Evolutionary conservation across 2,329 filamentous ascomycete genomes (phyloP).

Genomic region (Aureobasidium sp.): DNA sequence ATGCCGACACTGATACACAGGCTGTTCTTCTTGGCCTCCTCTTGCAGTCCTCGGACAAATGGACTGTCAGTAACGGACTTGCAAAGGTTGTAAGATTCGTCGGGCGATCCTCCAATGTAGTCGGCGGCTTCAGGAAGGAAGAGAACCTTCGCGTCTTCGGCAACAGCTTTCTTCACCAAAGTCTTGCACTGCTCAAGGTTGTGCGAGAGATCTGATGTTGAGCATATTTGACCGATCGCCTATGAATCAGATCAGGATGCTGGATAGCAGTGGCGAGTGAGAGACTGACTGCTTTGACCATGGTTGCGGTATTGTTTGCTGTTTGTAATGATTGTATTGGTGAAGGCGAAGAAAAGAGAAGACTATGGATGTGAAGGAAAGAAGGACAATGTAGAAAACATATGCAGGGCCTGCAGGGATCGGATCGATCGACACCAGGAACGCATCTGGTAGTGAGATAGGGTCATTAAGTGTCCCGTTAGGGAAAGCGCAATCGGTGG

Average conservation of each 20-base stretch:
- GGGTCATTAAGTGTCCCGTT: not conserved
- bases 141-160: conserved; percentile 71
- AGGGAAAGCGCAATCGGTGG: not conserved
- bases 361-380: not conserved
- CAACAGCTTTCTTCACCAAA: conserved; percentile 64
- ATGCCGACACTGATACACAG: conserved; percentile 80
- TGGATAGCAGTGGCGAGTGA: not conserved
- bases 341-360: not conserved
- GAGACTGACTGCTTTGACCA: conserved; percentile 22
- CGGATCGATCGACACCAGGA: conserved; percentile 1
- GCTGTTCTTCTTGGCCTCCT: conserved; percentile 53
- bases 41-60: conserved; percentile 69
- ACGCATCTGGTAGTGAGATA: not conserved
- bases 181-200: conserved; percentile 73
- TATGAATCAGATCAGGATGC: conserved; percentile 29
- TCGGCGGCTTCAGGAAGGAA: conserved; percentile 91
- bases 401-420: not conserved
- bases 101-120: conserved; percentile 66
- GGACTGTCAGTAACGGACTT: conserved; percentile 52
- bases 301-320: conserved; percentile 11
- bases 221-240: conserved; percentile 87
- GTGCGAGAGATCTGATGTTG: conserved; percentile 65
- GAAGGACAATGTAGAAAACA: not conserved
- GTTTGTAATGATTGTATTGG: not conserved
- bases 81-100: conserved; percentile 63